Conservation (phyloP, 2,329 filamentous ascomycete species). For the Ophioceras dolichostomum region DNA sequence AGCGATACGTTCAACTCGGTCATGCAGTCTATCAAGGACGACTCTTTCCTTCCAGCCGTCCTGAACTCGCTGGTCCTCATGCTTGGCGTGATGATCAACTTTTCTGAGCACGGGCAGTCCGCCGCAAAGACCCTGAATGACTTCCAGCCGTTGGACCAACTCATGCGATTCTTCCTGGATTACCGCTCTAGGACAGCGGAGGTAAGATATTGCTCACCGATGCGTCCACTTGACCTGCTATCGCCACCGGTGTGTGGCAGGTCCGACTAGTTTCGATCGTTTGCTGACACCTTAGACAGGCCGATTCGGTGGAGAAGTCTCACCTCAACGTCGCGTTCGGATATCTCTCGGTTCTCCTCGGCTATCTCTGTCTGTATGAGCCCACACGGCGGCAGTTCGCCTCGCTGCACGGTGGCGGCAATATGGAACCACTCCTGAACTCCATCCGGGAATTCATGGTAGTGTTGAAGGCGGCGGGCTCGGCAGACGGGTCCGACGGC, state of each 20-base stretch:
- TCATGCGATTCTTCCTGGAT: conserved; percentile 56
- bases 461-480: conserved; percentile 37
- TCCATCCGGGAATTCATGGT: conserved; percentile 43
- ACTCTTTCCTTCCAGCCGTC: conserved; percentile 33
- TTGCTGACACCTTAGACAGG: conserved; percentile 37
- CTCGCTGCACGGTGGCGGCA: conserved; percentile 27
- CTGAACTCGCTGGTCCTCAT: conserved; percentile 66
- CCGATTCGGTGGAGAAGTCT: conserved; percentile 60
- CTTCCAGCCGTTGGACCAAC: conserved; percentile 26
- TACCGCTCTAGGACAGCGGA: conserved; percentile 53
- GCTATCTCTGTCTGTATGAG: conserved; percentile 57
- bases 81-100: conserved; percentile 75
- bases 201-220: too few relatives aligned
- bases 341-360: conserved; percentile 74
- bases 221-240: too few relatives aligned
- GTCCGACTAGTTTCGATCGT: conserved; percentile 9
- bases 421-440: conserved; percentile 30
- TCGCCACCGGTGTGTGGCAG: background rate
- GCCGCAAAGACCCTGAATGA: conserved; percentile 40
- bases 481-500: conserved; percentile 21
- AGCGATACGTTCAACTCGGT: conserved; percentile 37
- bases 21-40: conserved; percentile 32
- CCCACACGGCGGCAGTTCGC: conserved; percentile 30
- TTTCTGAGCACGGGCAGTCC: conserved; percentile 62
- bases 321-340: conserved; percentile 74